Evolutionary conservation across 441 rosid genomes (phyloP).

Genomic region (Metrosideros polymorpha): DNA sequence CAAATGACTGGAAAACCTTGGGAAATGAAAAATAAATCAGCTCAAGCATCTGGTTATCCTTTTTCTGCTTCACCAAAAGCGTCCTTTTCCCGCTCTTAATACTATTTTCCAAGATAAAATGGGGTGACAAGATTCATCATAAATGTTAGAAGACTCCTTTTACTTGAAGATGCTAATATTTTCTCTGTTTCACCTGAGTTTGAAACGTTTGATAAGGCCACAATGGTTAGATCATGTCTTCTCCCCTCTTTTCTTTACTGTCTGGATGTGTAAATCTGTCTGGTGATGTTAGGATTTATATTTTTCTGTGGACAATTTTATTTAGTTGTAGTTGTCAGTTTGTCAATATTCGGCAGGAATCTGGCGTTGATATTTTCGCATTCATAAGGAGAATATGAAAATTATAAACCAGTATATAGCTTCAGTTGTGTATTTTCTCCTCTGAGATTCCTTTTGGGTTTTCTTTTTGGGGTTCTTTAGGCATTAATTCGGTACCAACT

Average conservation of each 20-base stretch:
- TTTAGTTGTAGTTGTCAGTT: not conserved
- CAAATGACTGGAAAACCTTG: not conserved
- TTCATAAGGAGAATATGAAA: not conserved
- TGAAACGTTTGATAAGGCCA: not conserved
- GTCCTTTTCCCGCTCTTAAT: not conserved
- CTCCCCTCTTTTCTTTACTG: not conserved
- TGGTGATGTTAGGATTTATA: not conserved
- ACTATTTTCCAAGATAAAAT: not conserved
- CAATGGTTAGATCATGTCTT: not conserved
- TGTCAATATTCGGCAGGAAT: not conserved
- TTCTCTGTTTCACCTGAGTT: not conserved
- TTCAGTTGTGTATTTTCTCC: not conserved
- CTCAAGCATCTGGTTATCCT: not conserved
- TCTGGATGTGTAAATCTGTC: not conserved
- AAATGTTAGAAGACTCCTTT: not conserved
- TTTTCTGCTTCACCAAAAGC: not conserved
- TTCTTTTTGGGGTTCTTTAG: constrained; percentile 13
- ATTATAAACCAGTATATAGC: not conserved
- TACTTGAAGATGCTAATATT: not conserved
- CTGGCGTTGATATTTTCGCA: not conserved
- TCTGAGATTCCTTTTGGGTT: not conserved
- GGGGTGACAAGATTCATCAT: not conserved
- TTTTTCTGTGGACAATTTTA: not conserved
- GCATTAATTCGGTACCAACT: constrained; percentile 18
- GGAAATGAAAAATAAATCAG: not conserved